These are phyloP conservation scores for Macroventuria anomochaeta DNA, from an alignment of 2,329 filamentous ascomycete species.

Conservation along the genomic window DNA sequence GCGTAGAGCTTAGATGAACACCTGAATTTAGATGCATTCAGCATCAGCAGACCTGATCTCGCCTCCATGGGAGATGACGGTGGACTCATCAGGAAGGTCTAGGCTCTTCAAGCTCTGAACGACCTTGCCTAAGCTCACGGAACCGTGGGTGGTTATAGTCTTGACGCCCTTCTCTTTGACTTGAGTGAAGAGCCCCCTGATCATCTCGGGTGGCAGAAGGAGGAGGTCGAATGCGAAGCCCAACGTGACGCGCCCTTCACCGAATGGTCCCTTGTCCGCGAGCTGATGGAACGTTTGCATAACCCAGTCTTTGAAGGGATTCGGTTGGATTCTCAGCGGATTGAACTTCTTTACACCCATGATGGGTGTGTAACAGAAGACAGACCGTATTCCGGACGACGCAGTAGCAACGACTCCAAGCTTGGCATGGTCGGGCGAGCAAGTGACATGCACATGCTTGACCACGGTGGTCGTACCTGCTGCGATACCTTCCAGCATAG, in stretches of 20 bases:
- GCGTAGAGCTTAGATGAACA: conserved; percentile 54
- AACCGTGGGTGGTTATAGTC: conserved; percentile 53
- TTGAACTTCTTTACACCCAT: conserved; percentile 52
- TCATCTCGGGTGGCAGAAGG: conserved; percentile 48
- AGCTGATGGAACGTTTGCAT: conserved; percentile 48
- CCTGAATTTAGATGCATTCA: conserved; percentile 44
- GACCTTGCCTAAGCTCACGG: conserved; percentile 14
- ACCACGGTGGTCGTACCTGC: conserved; percentile 61
- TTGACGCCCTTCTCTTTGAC: conserved; percentile 48
- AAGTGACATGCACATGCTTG: conserved; percentile 61
- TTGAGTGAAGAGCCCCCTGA: conserved; percentile 49
- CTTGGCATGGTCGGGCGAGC: conserved; percentile 30
- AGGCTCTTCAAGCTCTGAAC: conserved; percentile 40
- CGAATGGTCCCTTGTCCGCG: conserved; percentile 34
- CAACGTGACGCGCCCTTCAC: conserved; percentile 47
- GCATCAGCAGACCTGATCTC: conserved; percentile 45
- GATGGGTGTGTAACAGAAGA: conserved; percentile 52
- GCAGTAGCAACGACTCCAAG: conserved; percentile 51
- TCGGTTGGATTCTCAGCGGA: conserved; percentile 54
- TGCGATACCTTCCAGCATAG: conserved; percentile 59
- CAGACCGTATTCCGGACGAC: conserved; percentile 55
- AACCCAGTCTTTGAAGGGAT: conserved; percentile 56
- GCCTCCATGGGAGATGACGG: conserved; percentile 54
- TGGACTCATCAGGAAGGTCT: conserved; percentile 51
- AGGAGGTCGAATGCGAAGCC: conserved; percentile 55